phyloP scores from a whole-genome alignment of 1,139 yeast species.

The Geotrichum restrictum region DNA sequence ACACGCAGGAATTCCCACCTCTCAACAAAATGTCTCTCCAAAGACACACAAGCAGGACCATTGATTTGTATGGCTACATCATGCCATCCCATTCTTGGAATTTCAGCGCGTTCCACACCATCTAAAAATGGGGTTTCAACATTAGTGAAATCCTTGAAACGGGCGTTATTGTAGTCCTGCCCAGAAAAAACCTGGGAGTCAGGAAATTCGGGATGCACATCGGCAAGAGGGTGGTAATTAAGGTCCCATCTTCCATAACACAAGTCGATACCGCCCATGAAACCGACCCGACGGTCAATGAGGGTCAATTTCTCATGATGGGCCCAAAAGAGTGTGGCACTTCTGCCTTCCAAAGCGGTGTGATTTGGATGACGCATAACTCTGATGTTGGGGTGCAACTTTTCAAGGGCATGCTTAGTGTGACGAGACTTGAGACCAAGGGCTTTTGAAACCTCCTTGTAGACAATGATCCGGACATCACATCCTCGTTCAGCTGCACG shows the following conservation, averaged over 20 bases:
- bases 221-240: slow-evolving; percentile 47
- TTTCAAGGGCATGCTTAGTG: slow-evolving; percentile 57
- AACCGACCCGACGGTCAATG: slow-evolving; percentile 55
- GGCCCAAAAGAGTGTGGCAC: slow-evolving; percentile 57
- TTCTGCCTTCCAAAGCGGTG: slow-evolving; percentile 46
- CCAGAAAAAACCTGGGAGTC: slow-evolving; percentile 20
- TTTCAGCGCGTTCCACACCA: slow-evolving; percentile 18
- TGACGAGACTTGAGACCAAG: slow-evolving; percentile 58
- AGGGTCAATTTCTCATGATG: slow-evolving; percentile 61
- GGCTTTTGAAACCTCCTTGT: slow-evolving; percentile 59
- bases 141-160: slow-evolving; percentile 20
- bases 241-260: slow-evolving; percentile 63
- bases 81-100: slow-evolving; percentile 25
- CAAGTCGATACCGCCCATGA: slow-evolving; percentile 59
- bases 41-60: slow-evolving; percentile 23
- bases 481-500: slow-evolving; percentile 62
- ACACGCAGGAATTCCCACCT: slow-evolving; percentile 23
- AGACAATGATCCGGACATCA: slow-evolving; percentile 56
- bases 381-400: slow-evolving; percentile 54
- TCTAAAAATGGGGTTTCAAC: slow-evolving; percentile 18
- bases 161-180: slow-evolving; percentile 24
- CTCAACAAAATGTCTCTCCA: slow-evolving; percentile 23
- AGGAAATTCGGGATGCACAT: slow-evolving; percentile 22
- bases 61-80: slow-evolving; percentile 23
- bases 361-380: slow-evolving; percentile 63